Evolutionary conservation across 2,329 filamentous ascomycete genomes (phyloP), one percentile per base, ranked within the genome.

Genomic region (Fusarium sp.): DNA sequence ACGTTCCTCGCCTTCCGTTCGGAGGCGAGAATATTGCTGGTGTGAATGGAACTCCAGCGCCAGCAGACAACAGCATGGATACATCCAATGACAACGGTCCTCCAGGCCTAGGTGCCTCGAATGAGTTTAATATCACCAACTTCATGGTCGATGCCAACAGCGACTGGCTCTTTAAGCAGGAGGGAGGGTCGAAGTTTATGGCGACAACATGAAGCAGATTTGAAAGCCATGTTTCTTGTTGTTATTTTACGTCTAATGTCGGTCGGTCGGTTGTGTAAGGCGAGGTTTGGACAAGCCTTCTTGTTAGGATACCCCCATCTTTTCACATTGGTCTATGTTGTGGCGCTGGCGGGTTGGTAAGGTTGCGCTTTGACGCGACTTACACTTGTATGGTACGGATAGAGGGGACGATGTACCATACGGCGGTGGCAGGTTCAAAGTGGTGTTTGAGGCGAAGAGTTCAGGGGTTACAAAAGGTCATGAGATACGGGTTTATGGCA

Each of bases 121-220:
- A 92, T 67, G 91, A 93, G 80, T 93, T 93, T 76, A 94, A 94
- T 76, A 94, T 94, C 68, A 93, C 91, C 54, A 93, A 94, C 77
- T 94, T 93, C 76, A 93, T 92, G 89, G 88, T 93, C 34, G 92
- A 94, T 82, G 90, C 89, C 3, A 93, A 89, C 75, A 91, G 90
- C 70, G 92, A 94, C 80, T 94, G 93, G 92, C 86, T 94, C n/a
- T 92, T 90, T 67, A 92, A 91, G 78, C 86, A 87, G 65, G 84
- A 86, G 27, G 77, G 76, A 2, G 70, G 67, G 5, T 67, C 71
- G 7, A 79, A 81, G 50, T 81, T 74, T 52, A 76, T 81, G 75
- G 69, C 79, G 38, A 66, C 75, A 31, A 50, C 67, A 62, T 70
- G 64, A 72, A 45, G 24, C 20, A 42, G n/a, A 27, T n/a, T 20